Conservation (phyloP, 108 stramenopile genomes). For the Skeletonema costatum region DNA sequence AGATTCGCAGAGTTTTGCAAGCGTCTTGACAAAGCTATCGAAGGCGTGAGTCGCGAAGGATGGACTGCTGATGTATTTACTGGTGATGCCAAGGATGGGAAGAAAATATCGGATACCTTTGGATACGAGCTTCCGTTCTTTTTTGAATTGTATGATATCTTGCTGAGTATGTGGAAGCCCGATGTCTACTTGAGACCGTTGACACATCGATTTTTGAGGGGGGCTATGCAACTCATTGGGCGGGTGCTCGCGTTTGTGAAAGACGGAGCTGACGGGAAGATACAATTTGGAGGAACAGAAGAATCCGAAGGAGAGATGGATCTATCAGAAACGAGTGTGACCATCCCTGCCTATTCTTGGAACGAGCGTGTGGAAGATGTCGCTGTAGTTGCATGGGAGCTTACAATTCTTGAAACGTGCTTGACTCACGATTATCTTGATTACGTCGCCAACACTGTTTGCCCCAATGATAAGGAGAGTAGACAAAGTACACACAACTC, state of each 20-base stretch:
- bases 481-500: conserved; percentile 17
- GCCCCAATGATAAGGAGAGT: conserved; percentile 33
- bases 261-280: conserved; percentile 75
- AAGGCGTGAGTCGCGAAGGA: conserved; percentile 60
- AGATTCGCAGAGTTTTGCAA: conserved; percentile 84
- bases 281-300: conserved; percentile 65
- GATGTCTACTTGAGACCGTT: conserved; percentile 77
- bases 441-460: conserved; percentile 50
- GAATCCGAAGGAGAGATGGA: conserved; percentile 1
- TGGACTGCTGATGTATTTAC: conserved; percentile 82
- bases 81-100: conserved; percentile 42
- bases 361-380: conserved; percentile 75
- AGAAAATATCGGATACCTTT: conserved; percentile 45
- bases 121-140: conserved; percentile 85
- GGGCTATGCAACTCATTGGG: conserved; percentile 78
- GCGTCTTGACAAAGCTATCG: conserved; percentile 77
- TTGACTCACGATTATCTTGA: conserved; percentile 72
- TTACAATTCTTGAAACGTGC: conserved; percentile 72
- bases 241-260: conserved; percentile 71
- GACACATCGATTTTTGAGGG: conserved; percentile 80
- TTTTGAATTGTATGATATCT: conserved; percentile 74
- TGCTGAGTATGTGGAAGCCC: conserved; percentile 63
- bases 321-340: conserved; percentile 25
- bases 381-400: conserved; percentile 85
- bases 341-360: conserved; percentile 68